Percentiles rank a stretch among this genome's conserved stretches.
Evolutionary conservation across 2,329 filamentous ascomycete genomes (phyloP).

Genomic region (Fusarium stilboides): DNA sequence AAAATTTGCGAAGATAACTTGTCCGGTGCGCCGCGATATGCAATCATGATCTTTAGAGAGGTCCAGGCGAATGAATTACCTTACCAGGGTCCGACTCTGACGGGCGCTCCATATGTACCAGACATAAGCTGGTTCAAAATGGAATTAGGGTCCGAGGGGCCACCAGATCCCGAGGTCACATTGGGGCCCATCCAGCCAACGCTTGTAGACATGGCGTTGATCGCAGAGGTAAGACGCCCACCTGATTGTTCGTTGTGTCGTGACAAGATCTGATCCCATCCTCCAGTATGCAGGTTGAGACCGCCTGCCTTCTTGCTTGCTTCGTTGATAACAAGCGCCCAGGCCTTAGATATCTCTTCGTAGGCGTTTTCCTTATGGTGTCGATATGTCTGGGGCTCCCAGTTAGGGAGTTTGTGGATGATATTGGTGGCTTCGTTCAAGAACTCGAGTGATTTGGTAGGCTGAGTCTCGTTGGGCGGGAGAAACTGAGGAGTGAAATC

Average conservation of each 20-base stretch:
- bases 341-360: slow-evolving; percentile 94
- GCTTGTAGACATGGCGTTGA: slow-evolving; percentile 81
- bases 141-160: slow-evolving; percentile 64
- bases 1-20: slow-evolving; percentile 49
- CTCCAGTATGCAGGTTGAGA: slow-evolving; percentile 88
- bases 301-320: slow-evolving; percentile 92
- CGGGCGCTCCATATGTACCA: slow-evolving; percentile 72
- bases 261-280: slow-evolving; percentile 90
- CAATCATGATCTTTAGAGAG: slow-evolving; percentile 38
- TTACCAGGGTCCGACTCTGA: slow-evolving; percentile 75
- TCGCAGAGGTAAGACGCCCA: slow-evolving; percentile 84
- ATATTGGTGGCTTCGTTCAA: slow-evolving; percentile 92
- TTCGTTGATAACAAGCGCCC: slow-evolving; percentile 92
- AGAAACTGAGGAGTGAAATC: slow-evolving; percentile 98
- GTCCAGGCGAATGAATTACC: slow-evolving; percentile 2
- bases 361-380: slow-evolving; percentile 96
- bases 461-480: slow-evolving; percentile 88
- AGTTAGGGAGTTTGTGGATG: slow-evolving; percentile 90
- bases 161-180: slow-evolving; percentile 44
- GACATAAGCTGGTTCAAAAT: slow-evolving; percentile 75
- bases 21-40: slow-evolving; percentile 48
- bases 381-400: slow-evolving; percentile 90
- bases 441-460: slow-evolving; percentile 87
- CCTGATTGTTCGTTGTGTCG: slow-evolving; percentile 91
- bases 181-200: slow-evolving; percentile 81